These are phyloP conservation scores for Friedmanniomyces simplex DNA, from an alignment of 495 filamentous ascomycete genomes.

Conservation along the genomic window DNA sequence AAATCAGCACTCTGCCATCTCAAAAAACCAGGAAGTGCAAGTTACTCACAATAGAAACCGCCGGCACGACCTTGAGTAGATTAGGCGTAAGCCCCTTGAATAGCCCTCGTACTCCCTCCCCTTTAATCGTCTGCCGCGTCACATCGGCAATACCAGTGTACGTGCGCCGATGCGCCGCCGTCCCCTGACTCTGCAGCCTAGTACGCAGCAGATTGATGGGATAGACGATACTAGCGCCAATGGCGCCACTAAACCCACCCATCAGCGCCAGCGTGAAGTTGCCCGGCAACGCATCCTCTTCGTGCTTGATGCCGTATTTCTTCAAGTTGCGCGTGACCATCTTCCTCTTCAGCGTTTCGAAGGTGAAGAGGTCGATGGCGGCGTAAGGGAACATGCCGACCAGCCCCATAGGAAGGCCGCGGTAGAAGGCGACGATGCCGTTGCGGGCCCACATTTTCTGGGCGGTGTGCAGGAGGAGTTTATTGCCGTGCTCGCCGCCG, in stretches of 20 bases:
- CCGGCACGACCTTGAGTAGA: constrained; percentile 89
- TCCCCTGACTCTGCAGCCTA: constrained; percentile 88
- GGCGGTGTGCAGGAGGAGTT: constrained; percentile 68
- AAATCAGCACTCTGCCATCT: neutral
- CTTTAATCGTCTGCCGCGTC: constrained; percentile 62
- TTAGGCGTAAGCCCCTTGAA: constrained; percentile 96
- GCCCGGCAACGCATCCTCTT: constrained; percentile 67
- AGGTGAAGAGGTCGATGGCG: constrained; percentile 90
- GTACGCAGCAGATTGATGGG: constrained; percentile 92
- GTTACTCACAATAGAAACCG: constrained; percentile 66
- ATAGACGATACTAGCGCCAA: constrained; percentile 89
- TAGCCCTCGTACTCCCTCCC: constrained; percentile 76
- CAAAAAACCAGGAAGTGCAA: too few relatives aligned
- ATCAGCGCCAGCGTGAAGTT: constrained; percentile 73
- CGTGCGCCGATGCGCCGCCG: constrained; percentile 76
- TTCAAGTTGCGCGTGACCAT: constrained; percentile 62
- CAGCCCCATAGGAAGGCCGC: constrained; percentile 83
- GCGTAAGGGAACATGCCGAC: constrained; percentile 96
- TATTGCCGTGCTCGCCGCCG: constrained; percentile 74
- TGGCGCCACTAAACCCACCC: constrained; percentile 80
- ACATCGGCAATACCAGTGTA: constrained; percentile 88
- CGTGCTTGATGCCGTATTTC: constrained; percentile 34
- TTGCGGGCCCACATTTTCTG: constrained; percentile 72
- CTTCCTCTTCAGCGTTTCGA: constrained; percentile 77
- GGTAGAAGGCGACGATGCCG: constrained; percentile 71